A percentile compares a stretch with the other conserved stretches of the same genome.
Evolutionary conservation across 768 basidiomycete species (phyloP).

Genomic region (Panaeolus papilionaceus): DNA sequence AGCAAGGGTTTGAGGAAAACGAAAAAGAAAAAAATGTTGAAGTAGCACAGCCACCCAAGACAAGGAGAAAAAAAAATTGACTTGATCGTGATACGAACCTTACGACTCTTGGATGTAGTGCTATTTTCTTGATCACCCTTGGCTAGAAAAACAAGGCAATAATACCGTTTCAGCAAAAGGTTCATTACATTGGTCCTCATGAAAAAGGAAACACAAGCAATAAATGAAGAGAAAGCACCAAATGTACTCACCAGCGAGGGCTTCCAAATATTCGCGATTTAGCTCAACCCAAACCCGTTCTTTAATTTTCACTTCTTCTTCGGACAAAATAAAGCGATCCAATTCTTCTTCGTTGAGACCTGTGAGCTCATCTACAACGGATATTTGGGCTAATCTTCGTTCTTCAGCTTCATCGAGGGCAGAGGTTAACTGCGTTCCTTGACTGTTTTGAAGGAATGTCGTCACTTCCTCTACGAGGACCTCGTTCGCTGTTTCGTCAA

Average conservation of each 20-base stretch:
- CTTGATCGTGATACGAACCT: slow-evolving; percentile 68
- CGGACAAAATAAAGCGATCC: slow-evolving; percentile 76
- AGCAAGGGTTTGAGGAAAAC: neutral
- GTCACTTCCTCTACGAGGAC: slow-evolving; percentile 75
- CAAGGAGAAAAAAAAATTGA: slow-evolving; percentile 37
- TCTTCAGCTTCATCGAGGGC: slow-evolving; percentile 75
- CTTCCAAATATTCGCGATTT: slow-evolving; percentile 90
- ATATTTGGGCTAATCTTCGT: slow-evolving; percentile 59
- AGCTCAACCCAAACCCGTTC: slow-evolving; percentile 95
- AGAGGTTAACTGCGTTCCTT: slow-evolving; percentile 61
- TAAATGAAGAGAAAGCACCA: slow-evolving; percentile 15
- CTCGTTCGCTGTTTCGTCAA: slow-evolving; percentile 68
- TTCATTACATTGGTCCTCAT: slow-evolving; percentile 18
- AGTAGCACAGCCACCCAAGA: neutral
- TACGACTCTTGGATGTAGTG: slow-evolving; percentile 64
- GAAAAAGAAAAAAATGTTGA: neutral
- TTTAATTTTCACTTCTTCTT: slow-evolving; percentile 84
- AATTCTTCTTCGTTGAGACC: slow-evolving; percentile 94
- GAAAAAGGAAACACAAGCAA: neutral
- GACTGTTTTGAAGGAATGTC: slow-evolving; percentile 64
- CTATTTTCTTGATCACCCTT: slow-evolving; percentile 66
- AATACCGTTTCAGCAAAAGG: slow-evolving; percentile 52
- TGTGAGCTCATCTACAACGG: slow-evolving; percentile 64
- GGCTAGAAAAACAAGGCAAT: slow-evolving; percentile 49
- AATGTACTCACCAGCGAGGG: slow-evolving; percentile 72